These are phyloP conservation scores for Thamnidium elegans DNA, from an alignment of 192 early-diverging fungal species.

Conservation along the genomic window DNA sequence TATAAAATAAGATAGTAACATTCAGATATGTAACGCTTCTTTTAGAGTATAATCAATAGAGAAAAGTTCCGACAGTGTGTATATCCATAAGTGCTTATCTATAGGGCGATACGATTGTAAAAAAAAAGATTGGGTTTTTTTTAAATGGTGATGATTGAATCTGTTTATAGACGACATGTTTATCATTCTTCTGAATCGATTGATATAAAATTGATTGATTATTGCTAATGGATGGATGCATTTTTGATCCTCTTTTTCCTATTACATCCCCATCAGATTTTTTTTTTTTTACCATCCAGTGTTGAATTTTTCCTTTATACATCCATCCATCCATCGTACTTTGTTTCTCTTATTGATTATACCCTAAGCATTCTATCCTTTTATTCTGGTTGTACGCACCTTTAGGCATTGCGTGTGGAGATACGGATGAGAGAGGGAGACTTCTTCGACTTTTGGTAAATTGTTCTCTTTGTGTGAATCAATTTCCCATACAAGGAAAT, in stretches of 20 bases:
- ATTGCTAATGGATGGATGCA: not conserved
- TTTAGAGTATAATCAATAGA: too few relatives aligned
- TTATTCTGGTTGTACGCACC: not conserved
- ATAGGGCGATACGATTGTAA: too few relatives aligned
- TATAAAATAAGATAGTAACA: too few relatives aligned
- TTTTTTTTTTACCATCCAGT: not conserved
- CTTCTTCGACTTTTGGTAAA: not conserved
- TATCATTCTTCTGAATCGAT: not conserved
- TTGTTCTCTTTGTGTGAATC: too few relatives aligned
- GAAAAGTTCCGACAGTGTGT: too few relatives aligned
- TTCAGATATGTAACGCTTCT: too few relatives aligned
- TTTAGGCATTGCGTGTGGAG: not conserved
- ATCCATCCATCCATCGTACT: conserved; percentile 1
- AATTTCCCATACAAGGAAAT: too few relatives aligned
- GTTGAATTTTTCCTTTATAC: not conserved
- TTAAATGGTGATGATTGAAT: not conserved
- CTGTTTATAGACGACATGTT: not conserved
- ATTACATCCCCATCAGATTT: not conserved
- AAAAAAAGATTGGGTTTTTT: too few relatives aligned
- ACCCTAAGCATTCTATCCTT: not conserved
- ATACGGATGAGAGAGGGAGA: conserved; percentile 2
- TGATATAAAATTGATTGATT: not conserved
- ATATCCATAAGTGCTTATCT: too few relatives aligned
- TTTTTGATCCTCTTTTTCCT: not conserved
- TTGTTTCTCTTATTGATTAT: not conserved